Base-by-base conservation (phyloP, 2,329 filamentous ascomycete genomes). In the Calcarisporium arbuscula region DNA sequence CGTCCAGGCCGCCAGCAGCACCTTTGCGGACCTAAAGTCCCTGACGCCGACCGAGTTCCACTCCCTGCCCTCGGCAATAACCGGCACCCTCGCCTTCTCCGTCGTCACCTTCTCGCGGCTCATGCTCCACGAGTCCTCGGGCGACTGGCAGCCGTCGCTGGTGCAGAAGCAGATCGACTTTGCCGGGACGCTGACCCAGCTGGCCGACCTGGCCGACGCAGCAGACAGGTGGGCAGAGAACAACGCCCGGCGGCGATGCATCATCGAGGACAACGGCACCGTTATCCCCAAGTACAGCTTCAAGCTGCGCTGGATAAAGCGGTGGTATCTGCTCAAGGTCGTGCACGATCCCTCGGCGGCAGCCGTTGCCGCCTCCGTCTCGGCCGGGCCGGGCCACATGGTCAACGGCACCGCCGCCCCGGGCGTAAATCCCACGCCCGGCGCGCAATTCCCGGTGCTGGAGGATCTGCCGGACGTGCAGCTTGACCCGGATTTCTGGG, bases 281-380 rank as follows among this genome's bases (percentile, higher is more conserved):
- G 40, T 55, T 1, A 47, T 61, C 34, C 35, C 47, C 2, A 52
- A 54, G 28, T 57, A 56, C 20, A 50, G 50, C 25, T 57, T 57
- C 32, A 63, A 61, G 37, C 34, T 61, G 6, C 48, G 56, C 2
- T 65, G 61, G 62, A 58, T 65, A 12, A 43, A 55, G 14, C 54
- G 59, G n/a, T 66, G 62, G 63, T 65, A 57, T 28, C 3, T 50
- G 4, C 42, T 43, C 10, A 52, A 46, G 35, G 34, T 45, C 3
- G 36, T 46, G 0, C 34, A 42, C 11, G 48, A 49, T 2, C 40
- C 44, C 31, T 44, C 30, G n/a, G n/a, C 31, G 27, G 8, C n/a
- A n/a, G n/a, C n/a, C n/a, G n/a, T n/a, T n/a, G n/a, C n/a, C n/a
- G n/a, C n/a, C n/a, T n/a, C n/a, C n/a, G n/a, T n/a, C n/a, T n/a